Base-by-base conservation (phyloP, 1,139 yeast genomes). In the Geotrichum bryndzae region DNA sequence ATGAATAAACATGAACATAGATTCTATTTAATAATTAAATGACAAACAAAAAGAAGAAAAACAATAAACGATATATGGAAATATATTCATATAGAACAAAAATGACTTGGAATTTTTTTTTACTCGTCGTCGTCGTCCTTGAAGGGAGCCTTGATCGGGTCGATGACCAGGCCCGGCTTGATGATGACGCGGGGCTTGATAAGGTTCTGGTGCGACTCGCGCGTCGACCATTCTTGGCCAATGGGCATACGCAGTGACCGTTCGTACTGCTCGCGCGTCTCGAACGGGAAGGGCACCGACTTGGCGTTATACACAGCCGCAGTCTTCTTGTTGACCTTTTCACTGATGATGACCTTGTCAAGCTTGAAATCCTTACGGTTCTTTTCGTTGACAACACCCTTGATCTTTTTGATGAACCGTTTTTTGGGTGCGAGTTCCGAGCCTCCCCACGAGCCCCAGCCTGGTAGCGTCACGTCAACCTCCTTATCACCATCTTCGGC, bases 201-300 rank as follows among this genome's bases (percentile, higher is more conserved):
- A 68, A 90, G 78, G 72, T 84, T 84, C 78, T 91, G 96, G 77
- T 90, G 96, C 1, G 96, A 85, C 61, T 85, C 88, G 70, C 91
- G 84, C 13, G 96, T 84, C 3, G 95, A 86, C 98, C 98, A 94
- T 77, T 94, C 97, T 75, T 90, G 96, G 41, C 99, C 99, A 65
- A 94, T 79, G n/a, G 99, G 98, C 91, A 91, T 88, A 72, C 96
- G 83, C 70, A 94, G 79, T 2, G 96, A 86, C 72, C 96, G 83
- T 75, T 94, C 99, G 74, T 94, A 95, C 76, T 94, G 98, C 73
- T 91, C 99, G 71, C 87, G 82, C 64, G 87, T 87, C 76, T 94
- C 97, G 74, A 82, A 94, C 62, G 97, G 98, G 82, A 86, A 92
- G 38, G 99, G 99, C 58, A 94, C 96, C 31, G 86, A 84, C 56